A percentile compares a stretch with the other conserved stretches of the same genome.
Evolutionary conservation across 1,139 yeast genomes (phyloP).

Genomic region (Hansenula lynferdii): DNA sequence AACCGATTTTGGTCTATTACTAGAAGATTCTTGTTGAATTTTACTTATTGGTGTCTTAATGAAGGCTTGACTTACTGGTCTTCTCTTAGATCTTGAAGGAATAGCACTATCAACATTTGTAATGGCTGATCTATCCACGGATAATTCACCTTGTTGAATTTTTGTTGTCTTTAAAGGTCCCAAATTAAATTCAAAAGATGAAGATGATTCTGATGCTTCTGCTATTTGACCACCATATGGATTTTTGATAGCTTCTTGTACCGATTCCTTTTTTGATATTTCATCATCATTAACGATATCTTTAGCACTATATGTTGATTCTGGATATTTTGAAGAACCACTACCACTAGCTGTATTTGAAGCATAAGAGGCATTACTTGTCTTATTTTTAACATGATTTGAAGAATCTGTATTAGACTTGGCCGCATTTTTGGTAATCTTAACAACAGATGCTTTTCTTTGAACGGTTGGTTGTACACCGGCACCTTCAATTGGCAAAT

Average conservation of each 20-base stretch:
- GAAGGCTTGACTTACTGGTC: conserved; percentile 15
- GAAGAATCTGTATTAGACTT: neutral
- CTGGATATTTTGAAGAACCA: conserved; percentile 12
- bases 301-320: conserved; percentile 7
- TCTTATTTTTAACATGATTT: conserved; percentile 6
- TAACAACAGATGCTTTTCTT: conserved; percentile 16
- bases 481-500: neutral
- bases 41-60: neutral
- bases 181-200: conserved; percentile 17
- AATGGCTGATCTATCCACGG: conserved; percentile 9
- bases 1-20: conserved; percentile 5
- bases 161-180: conserved; percentile 19
- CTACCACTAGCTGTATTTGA: conserved; percentile 3
- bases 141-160: conserved; percentile 3
- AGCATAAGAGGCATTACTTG: conserved; percentile 3
- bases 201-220: neutral
- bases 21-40: neutral
- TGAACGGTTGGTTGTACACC: neutral
- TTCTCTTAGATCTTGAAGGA: conserved; percentile 23
- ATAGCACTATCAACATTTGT: conserved; percentile 15
- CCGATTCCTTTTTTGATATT: no score
- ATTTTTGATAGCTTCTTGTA: no score
- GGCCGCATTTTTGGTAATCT: conserved; percentile 11
- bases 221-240: neutral
- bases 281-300: neutral